These are phyloP conservation scores for Gillenia trifoliata DNA, from an alignment of 306 rosid species.

Conservation along the genomic window DNA sequence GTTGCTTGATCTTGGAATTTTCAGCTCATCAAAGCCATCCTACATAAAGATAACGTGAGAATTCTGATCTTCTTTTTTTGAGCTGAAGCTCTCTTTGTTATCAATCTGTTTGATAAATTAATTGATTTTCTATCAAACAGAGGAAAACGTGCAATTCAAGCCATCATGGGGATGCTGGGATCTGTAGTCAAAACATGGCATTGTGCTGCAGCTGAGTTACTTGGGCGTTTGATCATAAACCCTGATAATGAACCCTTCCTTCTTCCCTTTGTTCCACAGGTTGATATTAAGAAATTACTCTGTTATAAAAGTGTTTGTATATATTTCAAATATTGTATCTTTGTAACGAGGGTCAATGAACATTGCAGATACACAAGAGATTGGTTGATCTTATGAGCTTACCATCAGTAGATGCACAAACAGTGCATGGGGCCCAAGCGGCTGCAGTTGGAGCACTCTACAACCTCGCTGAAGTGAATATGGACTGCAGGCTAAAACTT, in stretches of 20 bases:
- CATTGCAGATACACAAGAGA: conserved; percentile 80
- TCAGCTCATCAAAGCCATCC: conserved; percentile 88
- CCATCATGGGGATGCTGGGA: conserved; percentile 88
- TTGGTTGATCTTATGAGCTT: conserved; percentile 2
- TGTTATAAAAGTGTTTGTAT: not conserved
- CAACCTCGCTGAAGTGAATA: conserved; percentile 94
- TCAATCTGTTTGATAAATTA: conserved; percentile 17
- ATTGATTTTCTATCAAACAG: conserved; percentile 30
- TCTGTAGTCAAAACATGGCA: conserved; percentile 90
- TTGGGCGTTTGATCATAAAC: conserved; percentile 91
- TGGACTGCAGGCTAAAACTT: conserved; percentile 95
- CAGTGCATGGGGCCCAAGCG: conserved; percentile 86
- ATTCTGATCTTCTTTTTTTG: conserved; percentile 6
- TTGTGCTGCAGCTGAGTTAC: conserved; percentile 90
- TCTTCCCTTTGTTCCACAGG: conserved; percentile 87
- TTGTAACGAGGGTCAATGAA: conserved; percentile 14
- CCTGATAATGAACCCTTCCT: conserved; percentile 93
- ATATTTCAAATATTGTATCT: not conserved
- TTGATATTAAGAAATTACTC: conserved; percentile 5
- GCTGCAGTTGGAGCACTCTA: conserved; percentile 95
- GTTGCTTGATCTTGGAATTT: conserved; percentile 78
- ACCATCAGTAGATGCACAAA: not conserved
- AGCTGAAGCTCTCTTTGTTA: conserved; percentile 7
- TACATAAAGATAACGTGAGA: conserved; percentile 92
- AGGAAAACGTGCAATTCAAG: conserved; percentile 86